A percentile compares a stretch with the other conserved stretches of the same genome.
These are phyloP conservation scores for Phlebiopsis flavidoalba DNA, from an alignment of 768 basidiomycete genomes.

Conservation along the genomic window DNA sequence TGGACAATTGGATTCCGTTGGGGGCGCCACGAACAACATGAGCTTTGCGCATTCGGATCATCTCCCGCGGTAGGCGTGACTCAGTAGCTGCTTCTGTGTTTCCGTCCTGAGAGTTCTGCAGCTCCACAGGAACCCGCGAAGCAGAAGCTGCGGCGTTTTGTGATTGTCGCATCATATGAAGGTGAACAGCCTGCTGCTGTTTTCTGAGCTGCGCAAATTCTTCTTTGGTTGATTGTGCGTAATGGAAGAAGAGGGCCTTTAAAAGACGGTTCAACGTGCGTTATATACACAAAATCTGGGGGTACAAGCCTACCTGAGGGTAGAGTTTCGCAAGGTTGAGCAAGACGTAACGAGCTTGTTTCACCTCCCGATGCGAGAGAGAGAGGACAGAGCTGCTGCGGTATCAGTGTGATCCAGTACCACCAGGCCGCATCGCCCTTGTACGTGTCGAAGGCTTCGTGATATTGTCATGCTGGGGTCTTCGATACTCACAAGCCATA, in stretches of 20 bases:
- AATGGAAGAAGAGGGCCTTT: slow-evolving; percentile 95
- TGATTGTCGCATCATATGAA: neutral
- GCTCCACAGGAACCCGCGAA: slow-evolving; percentile 5
- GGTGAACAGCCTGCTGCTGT: slow-evolving; percentile 21
- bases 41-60: neutral
- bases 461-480: slow-evolving; percentile 68
- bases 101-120: slow-evolving; percentile 16
- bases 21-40: too few species aligned
- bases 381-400: slow-evolving; percentile 89
- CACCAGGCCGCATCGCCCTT: slow-evolving; percentile 95
- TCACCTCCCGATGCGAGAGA: slow-evolving; percentile 86
- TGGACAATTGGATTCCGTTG: slow-evolving; percentile 10
- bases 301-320: slow-evolving; percentile 67
- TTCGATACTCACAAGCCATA: slow-evolving; percentile 96
- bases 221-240: slow-evolving; percentile 74
- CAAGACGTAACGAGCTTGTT: slow-evolving; percentile 86
- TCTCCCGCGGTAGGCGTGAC: neutral
- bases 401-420: slow-evolving; percentile 98
- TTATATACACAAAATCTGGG: neutral
- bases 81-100: neutral
- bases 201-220: slow-evolving; percentile 51
- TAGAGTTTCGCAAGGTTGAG: slow-evolving; percentile 85
- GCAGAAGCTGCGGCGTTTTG: slow-evolving; percentile 17
- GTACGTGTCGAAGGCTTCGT: slow-evolving; percentile 86
- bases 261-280: neutral